phyloP scores from a whole-genome alignment of 1,139 yeast genomes.

The Yamadazyma pseudoaaseri region DNA sequence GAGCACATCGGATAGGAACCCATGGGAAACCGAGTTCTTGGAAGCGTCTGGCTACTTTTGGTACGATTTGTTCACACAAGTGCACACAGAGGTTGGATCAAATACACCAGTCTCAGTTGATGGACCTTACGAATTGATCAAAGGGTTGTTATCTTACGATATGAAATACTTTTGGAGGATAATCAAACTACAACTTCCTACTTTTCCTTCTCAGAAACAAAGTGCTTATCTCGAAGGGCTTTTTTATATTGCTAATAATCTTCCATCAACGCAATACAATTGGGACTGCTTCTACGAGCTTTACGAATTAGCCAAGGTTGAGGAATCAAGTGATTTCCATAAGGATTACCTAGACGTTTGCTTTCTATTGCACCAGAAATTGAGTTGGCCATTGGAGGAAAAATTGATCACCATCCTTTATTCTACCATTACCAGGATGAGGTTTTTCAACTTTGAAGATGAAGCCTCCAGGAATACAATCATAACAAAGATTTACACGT shows the following conservation, averaged over 20 bases:
- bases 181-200: neutral
- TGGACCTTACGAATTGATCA: slow-evolving; percentile 6
- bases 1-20: slow-evolving; percentile 1
- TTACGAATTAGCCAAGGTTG: slow-evolving; percentile 16
- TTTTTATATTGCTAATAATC: slow-evolving; percentile 10
- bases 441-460: slow-evolving; percentile 39
- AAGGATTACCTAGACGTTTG: slow-evolving; percentile 30
- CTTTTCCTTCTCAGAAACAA: neutral
- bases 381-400: slow-evolving; percentile 41
- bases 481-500: slow-evolving; percentile 23
- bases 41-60: slow-evolving; percentile 11
- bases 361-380: slow-evolving; percentile 24
- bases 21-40: slow-evolving; percentile 1
- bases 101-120: slow-evolving; percentile 6
- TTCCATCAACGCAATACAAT: slow-evolving; percentile 9
- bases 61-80: slow-evolving; percentile 8
- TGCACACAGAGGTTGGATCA: slow-evolving; percentile 7
- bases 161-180: slow-evolving; percentile 10
- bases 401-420: slow-evolving; percentile 29
- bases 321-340: slow-evolving; percentile 18
- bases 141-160: slow-evolving; percentile 8
- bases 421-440: slow-evolving; percentile 28
- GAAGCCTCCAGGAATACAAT: slow-evolving; percentile 28
- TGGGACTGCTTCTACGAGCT: slow-evolving; percentile 29
- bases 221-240: slow-evolving; percentile 10